These are phyloP conservation scores for Penicillium psychrosexuale DNA, from an alignment of 2,329 filamentous ascomycete genomes.

Conservation along the genomic window DNA sequence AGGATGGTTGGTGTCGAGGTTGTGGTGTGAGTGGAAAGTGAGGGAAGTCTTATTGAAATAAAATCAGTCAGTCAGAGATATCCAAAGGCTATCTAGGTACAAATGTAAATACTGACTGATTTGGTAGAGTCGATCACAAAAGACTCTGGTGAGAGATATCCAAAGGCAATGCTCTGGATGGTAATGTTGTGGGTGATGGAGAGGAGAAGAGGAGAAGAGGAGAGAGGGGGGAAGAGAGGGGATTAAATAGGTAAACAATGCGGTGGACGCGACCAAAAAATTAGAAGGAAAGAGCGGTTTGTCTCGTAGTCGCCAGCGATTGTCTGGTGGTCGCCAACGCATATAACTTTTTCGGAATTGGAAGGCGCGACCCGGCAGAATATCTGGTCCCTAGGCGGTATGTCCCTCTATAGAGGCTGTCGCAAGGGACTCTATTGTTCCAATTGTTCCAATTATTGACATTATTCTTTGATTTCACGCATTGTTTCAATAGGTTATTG, in stretches of 20 bases:
- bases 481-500: not conserved
- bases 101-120: not conserved
- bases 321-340: too few relatives aligned
- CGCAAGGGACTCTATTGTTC: not conserved
- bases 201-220: not conserved
- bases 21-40: not conserved
- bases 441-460: not conserved
- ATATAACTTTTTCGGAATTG: conserved; percentile 7
- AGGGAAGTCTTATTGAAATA: not conserved
- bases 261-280: not conserved
- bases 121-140: not conserved
- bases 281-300: not conserved
- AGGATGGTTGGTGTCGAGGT: not conserved
- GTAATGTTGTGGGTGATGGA: not conserved
- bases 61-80: not conserved
- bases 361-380: conserved; percentile 7
- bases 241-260: conserved; percentile 1
- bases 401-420: not conserved
- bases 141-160: not conserved
- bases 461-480: not conserved
- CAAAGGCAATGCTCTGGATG: not conserved
- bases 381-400: not conserved
- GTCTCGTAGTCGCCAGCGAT: too few relatives aligned
- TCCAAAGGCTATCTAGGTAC: not conserved
- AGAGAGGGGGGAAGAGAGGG: not conserved